Conservation (phyloP, 2,329 filamentous ascomycete genomes). For the Ceratocystis ficicola region DNA sequence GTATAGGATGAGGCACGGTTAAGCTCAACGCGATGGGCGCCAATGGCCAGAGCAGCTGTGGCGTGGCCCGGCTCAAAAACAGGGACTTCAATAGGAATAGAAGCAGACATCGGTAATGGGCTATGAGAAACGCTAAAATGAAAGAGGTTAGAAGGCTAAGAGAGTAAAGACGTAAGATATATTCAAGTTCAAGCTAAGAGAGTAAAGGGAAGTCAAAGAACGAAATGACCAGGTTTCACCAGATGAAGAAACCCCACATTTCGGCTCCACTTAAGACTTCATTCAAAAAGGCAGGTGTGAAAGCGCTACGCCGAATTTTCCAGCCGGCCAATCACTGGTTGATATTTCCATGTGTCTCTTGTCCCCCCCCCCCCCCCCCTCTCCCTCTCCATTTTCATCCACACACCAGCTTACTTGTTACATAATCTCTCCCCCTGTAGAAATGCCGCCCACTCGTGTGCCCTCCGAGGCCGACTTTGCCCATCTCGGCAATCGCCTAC, state of each 20-base stretch:
- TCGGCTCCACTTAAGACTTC: constrained; percentile 13
- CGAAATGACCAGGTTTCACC: not conserved
- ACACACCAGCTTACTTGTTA: not conserved
- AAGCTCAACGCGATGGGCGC: constrained; percentile 42
- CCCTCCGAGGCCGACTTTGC: constrained; percentile 41
- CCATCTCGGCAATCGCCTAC: constrained; percentile 33
- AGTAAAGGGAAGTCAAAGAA: not conserved
- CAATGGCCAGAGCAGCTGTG: constrained; percentile 31
- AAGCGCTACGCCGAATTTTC: not conserved
- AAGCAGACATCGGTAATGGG: constrained; percentile 22
- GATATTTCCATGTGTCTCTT: too few species aligned
- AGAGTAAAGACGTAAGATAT: too few species aligned
- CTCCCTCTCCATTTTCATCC: not conserved
- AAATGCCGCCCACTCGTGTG: constrained; percentile 31
- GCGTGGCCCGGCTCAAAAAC: constrained; percentile 39
- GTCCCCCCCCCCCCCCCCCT: too few species aligned
- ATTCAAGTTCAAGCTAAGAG: too few species aligned
- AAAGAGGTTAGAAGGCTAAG: not conserved
- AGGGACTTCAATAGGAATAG: constrained; percentile 38
- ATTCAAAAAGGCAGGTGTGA: not conserved
- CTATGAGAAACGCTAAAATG: not conserved
- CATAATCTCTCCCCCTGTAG: not conserved
- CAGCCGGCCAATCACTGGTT: not conserved
- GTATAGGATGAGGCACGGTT: constrained; percentile 41
- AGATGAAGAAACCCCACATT: not conserved